A percentile compares a stretch with the other conserved stretches of the same genome.
Conservation (phyloP, 257 asterid genomes). For the Avicennia marina region DNA sequence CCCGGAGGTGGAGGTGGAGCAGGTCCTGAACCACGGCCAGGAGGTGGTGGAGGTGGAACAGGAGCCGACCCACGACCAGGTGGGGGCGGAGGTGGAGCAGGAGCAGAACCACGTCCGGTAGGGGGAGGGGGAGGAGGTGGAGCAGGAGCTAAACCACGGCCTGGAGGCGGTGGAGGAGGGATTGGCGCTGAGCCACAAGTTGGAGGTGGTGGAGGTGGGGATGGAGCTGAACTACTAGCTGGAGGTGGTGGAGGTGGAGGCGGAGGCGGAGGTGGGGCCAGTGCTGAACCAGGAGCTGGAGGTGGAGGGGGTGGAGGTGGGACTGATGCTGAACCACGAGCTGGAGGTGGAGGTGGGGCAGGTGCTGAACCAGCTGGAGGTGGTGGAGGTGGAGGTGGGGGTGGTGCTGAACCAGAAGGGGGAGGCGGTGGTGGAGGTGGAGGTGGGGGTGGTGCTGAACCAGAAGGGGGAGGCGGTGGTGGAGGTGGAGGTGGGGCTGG, state of each 20-base stretch:
- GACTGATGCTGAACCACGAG: not conserved
- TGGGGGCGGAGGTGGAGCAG: constrained; percentile 48
- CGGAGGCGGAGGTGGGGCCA: not conserved
- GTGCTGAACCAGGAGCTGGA: not conserved
- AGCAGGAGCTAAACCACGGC: constrained; percentile 21
- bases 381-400: constrained; percentile 13
- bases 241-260: constrained; percentile 25
- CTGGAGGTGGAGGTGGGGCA: constrained; percentile 14
- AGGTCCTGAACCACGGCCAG: constrained; percentile 41
- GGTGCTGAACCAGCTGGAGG: not conserved
- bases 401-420: constrained; percentile 1
- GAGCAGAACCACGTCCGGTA: constrained; percentile 28
- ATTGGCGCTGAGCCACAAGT: constrained; percentile 24
- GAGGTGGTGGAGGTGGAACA: constrained; percentile 34
- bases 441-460: no score
- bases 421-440: constrained; percentile 21
- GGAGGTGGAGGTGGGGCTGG: not conserved
- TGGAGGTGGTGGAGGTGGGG: constrained; percentile 30
- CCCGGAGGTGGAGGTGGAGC: constrained; percentile 55
- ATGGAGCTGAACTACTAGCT: constrained; percentile 2
- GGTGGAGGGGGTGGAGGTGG: constrained; percentile 21
- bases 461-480: constrained; percentile 2
- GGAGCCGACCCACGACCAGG: constrained; percentile 25
- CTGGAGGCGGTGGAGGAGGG: constrained; percentile 37
- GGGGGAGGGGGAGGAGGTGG: constrained; percentile 35